Conservation (phyloP, 495 filamentous ascomycete genomes). For the Barbatosphaeria neglecta region DNA sequence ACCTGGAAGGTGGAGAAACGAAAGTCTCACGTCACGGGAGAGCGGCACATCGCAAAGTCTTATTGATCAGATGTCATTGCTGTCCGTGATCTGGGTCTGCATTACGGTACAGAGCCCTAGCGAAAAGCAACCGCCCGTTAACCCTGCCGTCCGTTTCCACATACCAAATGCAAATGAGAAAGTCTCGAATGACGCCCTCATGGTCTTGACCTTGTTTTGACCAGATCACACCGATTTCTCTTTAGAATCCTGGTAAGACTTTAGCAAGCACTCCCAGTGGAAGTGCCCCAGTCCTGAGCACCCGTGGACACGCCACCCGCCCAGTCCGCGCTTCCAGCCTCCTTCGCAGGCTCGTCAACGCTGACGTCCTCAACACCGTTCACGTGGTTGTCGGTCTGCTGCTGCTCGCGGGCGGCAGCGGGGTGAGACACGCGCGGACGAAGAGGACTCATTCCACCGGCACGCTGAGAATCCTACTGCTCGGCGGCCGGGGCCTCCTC, state of each 20-base stretch:
- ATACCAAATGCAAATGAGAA: neutral
- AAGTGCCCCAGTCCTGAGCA: neutral
- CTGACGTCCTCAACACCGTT: too few species aligned
- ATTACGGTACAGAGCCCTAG: too few species aligned
- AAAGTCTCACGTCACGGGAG: too few species aligned
- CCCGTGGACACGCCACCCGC: too few species aligned
- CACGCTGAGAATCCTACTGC: slow-evolving; percentile 25
- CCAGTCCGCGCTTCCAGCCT: too few species aligned
- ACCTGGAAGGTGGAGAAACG: too few species aligned
- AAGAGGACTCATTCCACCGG: neutral
- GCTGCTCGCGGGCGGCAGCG: too few species aligned
- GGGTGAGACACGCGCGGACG: neutral
- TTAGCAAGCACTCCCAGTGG: neutral
- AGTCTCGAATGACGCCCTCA: neutral
- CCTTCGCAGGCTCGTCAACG: too few species aligned
- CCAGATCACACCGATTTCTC: too few species aligned
- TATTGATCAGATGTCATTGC: neutral
- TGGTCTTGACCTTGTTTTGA: too few species aligned
- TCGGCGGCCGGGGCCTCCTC: slow-evolving; percentile 37
- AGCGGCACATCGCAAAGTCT: too few species aligned
- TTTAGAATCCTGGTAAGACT: neutral
- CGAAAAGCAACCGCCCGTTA: neutral
- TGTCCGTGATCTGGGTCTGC: neutral
- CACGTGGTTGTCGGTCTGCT: too few species aligned
- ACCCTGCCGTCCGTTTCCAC: neutral